Evolutionary conservation across 495 filamentous ascomycete species (phyloP), one percentile per base, ranked within the genome.

Genomic region (Apodospora peruviana): DNA sequence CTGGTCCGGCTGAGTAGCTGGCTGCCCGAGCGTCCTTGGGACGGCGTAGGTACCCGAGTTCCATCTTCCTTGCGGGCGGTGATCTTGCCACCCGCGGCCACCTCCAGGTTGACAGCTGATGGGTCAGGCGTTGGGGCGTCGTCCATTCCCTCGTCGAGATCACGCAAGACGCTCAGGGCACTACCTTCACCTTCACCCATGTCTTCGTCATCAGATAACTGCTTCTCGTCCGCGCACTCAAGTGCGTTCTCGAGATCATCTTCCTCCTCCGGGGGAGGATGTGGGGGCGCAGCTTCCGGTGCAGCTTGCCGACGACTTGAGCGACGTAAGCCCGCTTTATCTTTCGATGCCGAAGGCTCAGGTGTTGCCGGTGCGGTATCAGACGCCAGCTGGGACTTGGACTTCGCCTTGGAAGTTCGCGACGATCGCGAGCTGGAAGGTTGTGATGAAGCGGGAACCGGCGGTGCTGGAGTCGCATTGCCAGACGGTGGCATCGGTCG

Each of bases 41-140:
- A 86, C 11, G 94, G 94, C 1, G 94, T 97, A 3, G 88, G 82
- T 27, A 97, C 85, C 44, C 87, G 70, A 12, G 89, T 95, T 2
- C 93, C 94, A 62, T 97, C 93, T 61, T 98, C 93, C 62, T 94
- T 95, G 23, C 88, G 85, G n/a, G 93, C 93, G 2, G 90, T 96
- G 11, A 97, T 87, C 62, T 90, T 96, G 23, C 91, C 93, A 1
- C 84, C 88, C 19, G 88, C 84, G 23, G 83, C 91, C 40, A 96
- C 84, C 64, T 97, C 91, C 64, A 99, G 79, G 59, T 90, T 96
- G 17, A 97, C 89, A 4, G 93, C 90, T 1, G 85, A 84, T 0
- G 90, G 87, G 55, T 97, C 93, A 53, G 84, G 77, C 3, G 75
- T 72, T 22, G 69, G 73, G 11, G 74, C 75, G 35, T 88, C 85